phyloP scores from a whole-genome alignment of 495 filamentous ascomycete species.

The Penicillium cosmopolitanum region DNA sequence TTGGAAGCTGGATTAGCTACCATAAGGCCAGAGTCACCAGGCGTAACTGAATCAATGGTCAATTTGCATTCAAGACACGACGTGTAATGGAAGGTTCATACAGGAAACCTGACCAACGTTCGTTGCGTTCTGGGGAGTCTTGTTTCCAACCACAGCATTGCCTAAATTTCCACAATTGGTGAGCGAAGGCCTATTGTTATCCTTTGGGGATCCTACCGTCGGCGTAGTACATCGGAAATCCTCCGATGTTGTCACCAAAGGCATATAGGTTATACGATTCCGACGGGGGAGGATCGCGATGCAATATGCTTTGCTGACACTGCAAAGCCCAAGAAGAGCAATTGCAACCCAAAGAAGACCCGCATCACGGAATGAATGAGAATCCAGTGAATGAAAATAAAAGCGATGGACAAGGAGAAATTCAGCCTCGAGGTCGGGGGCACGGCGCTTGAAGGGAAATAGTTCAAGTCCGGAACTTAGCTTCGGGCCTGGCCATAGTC shows the following conservation, averaged over 20 bases:
- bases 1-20: constrained; percentile 7
- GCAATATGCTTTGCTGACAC: background rate
- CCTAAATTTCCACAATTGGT: background rate
- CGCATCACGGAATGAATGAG: background rate
- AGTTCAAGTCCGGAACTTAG: background rate
- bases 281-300: background rate
- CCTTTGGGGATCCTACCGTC: constrained; percentile 24
- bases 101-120: constrained; percentile 12
- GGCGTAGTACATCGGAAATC: constrained; percentile 37
- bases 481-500: background rate
- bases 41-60: background rate
- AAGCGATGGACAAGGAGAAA: background rate
- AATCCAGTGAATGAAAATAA: background rate
- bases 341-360: background rate
- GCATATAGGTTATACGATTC: constrained; percentile 33
- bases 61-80: background rate
- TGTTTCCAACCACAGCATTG: constrained; percentile 3
- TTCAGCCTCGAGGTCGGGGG: no score
- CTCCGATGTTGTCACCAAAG: constrained; percentile 36
- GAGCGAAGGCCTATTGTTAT: background rate
- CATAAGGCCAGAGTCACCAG: constrained; percentile 3
- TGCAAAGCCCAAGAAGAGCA: background rate
- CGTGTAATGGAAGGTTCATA: background rate
- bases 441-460: no score
- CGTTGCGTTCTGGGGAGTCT: constrained; percentile 11